phyloP scores from a whole-genome alignment of 768 basidiomycete genomes.

The Suillus decipiens region DNA sequence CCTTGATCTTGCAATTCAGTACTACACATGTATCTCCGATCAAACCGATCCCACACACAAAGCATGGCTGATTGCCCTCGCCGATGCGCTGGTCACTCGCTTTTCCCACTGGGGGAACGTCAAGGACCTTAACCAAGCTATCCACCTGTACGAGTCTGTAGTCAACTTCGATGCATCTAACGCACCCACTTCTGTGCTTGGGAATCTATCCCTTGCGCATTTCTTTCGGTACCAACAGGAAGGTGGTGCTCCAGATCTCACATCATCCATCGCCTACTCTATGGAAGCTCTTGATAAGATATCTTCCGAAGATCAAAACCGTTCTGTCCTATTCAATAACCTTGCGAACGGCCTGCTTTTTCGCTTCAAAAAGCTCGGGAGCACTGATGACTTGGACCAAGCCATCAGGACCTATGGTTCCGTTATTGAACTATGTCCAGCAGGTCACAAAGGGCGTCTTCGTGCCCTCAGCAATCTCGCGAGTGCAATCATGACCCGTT shows the following conservation, averaged over 20 bases:
- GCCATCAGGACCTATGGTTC: slow-evolving; percentile 21
- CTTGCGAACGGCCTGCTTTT: neutral
- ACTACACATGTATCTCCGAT: slow-evolving; percentile 8
- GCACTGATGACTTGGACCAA: slow-evolving; percentile 14
- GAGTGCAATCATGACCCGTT: slow-evolving; percentile 32
- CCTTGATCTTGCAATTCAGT: neutral
- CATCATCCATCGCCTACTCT: slow-evolving; percentile 27
- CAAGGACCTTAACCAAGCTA: slow-evolving; percentile 20
- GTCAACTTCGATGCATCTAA: slow-evolving; percentile 18
- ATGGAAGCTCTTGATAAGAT: slow-evolving; percentile 24
- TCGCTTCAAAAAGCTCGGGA: slow-evolving; percentile 15
- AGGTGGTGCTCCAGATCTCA: slow-evolving; percentile 28
- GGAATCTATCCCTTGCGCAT: slow-evolving; percentile 3
- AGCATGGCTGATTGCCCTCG: slow-evolving; percentile 17
- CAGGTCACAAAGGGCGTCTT: neutral
- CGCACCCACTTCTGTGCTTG: neutral
- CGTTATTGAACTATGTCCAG: neutral
- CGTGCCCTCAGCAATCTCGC: slow-evolving; percentile 24
- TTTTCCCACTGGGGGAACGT: slow-evolving; percentile 16
- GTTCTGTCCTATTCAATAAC: slow-evolving; percentile 3
- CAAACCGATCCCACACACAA: slow-evolving; percentile 19
- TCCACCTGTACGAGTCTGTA: slow-evolving; percentile 24
- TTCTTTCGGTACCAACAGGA: slow-evolving; percentile 27
- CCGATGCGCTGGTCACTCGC: slow-evolving; percentile 10
- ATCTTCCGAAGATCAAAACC: slow-evolving; percentile 16